A percentile compares a stretch with the other conserved stretches of the same genome.
These are phyloP conservation scores for Monilinia vaccinii-corymbosi DNA, from an alignment of 2,329 filamentous ascomycete genomes.

Conservation along the genomic window DNA sequence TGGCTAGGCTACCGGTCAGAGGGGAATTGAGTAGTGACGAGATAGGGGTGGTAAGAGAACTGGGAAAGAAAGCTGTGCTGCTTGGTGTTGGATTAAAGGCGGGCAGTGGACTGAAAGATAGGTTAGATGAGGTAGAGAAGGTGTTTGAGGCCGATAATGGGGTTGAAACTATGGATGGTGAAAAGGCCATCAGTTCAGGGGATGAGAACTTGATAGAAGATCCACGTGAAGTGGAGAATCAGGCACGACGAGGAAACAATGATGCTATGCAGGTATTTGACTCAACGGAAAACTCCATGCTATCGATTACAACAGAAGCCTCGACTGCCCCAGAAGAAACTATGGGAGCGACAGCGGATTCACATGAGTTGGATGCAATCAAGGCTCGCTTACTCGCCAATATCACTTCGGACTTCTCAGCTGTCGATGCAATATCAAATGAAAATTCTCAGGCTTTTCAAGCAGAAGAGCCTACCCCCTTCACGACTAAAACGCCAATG, in stretches of 20 bases:
- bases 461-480: neutral
- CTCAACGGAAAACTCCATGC: neutral
- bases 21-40: constrained; percentile 70
- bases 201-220: neutral
- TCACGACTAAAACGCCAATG: neutral
- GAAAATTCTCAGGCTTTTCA: neutral
- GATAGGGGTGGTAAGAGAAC: constrained; percentile 65
- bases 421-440: neutral
- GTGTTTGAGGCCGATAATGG: constrained; percentile 39
- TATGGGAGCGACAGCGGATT: neutral
- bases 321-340: neutral
- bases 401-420: neutral
- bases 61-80: constrained; percentile 67
- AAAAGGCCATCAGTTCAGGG: constrained; percentile 17
- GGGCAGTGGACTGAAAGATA: constrained; percentile 32
- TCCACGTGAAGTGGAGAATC: neutral
- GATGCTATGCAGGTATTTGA: neutral
- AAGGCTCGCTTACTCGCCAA: neutral
- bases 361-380: neutral
- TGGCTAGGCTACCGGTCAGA: constrained; percentile 64
- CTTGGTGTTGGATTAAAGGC: constrained; percentile 31
- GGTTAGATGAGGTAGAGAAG: constrained; percentile 37
- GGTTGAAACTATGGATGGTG: constrained; percentile 30
- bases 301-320: neutral
- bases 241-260: neutral